Evolutionary conservation across 2,329 filamentous ascomycete species (phyloP), one percentile per base, ranked within the genome.

Genomic region (Fusarium sarcochroum): DNA sequence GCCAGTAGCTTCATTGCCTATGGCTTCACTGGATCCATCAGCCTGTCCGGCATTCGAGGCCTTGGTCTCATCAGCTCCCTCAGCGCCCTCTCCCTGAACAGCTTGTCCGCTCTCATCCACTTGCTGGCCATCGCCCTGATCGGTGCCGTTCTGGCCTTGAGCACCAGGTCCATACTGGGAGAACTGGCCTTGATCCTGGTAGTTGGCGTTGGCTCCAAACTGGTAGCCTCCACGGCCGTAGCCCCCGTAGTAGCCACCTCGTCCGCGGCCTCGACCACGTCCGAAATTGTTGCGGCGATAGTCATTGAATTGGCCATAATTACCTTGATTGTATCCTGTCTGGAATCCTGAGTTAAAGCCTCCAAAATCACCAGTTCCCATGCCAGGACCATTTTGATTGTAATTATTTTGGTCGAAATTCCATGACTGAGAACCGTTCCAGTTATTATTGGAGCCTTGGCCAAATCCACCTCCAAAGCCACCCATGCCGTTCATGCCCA

Each of bases 401-500:
- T 89, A 93, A 91, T 93, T 93, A 93, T 93, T 91, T 91, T 91
- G 90, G 86, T 89, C 88, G 86, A 89, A 88, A 90, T 90, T 92
- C 91, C 91, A 93, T 86, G 90, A 89, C 84, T 92, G 90, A 83
- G 91, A 90, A 85, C 87, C 87, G 86, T 91, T 92, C 90, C 91
- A 93, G 85, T 90, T 90, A 88, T 90, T 89, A 87, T 91, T 90
- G 86, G 89, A 87, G 80, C 89, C 87, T 77, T 82, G 79, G 77
- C 80, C 82, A 77, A 78, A 85, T 79, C 87, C 86, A 81, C 88
- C 88, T 83, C 88, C 87, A 82, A 89, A 90, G 77, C 89, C 88
- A 84, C 89, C 92, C 91, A 95, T 93, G 85, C 89, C 87, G 85
- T 85, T 86, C 85, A 88, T 88, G 83, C 91, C 92, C 89, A 92